Evolutionary conservation across 1,139 yeast genomes (phyloP).

Genomic region (Komagataea norvegica): DNA sequence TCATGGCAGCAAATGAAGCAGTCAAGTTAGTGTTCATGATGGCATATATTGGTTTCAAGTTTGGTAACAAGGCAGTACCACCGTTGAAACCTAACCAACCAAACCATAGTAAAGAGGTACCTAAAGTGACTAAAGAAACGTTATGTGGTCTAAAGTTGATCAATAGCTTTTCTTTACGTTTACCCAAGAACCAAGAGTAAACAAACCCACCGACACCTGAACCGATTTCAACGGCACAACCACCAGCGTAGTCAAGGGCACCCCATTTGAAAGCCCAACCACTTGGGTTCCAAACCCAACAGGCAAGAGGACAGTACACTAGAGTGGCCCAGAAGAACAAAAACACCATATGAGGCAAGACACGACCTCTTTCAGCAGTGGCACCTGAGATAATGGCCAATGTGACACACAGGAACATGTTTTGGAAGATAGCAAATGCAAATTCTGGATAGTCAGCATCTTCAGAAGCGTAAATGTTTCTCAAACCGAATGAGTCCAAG

Average conservation of each 20-base stretch:
- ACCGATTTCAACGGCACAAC: slow-evolving; percentile 93
- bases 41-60: slow-evolving; percentile 50
- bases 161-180: slow-evolving; percentile 76
- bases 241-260: slow-evolving; percentile 94
- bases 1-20: slow-evolving; percentile 85
- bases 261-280: slow-evolving; percentile 96
- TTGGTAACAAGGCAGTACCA: slow-evolving; percentile 64
- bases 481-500: slow-evolving; percentile 74
- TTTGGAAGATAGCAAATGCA: slow-evolving; percentile 81
- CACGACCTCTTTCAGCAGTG: slow-evolving; percentile 90
- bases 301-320: slow-evolving; percentile 89
- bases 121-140: slow-evolving; percentile 71
- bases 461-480: slow-evolving; percentile 53
- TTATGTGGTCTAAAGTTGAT: slow-evolving; percentile 93
- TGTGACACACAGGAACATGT: slow-evolving; percentile 88
- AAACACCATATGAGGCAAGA: slow-evolving; percentile 80
- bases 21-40: slow-evolving; percentile 88
- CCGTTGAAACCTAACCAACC: slow-evolving; percentile 94
- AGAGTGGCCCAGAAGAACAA: slow-evolving; percentile 84
- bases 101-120: slow-evolving; percentile 65
- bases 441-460: slow-evolving; percentile 67
- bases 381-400: slow-evolving; percentile 91
- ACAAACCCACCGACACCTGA: slow-evolving; percentile 91
- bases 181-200: slow-evolving; percentile 75
- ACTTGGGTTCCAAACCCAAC: slow-evolving; percentile 89